Conservation (phyloP, 23 red algal species). For the Pyropia haitanensis region DNA sequence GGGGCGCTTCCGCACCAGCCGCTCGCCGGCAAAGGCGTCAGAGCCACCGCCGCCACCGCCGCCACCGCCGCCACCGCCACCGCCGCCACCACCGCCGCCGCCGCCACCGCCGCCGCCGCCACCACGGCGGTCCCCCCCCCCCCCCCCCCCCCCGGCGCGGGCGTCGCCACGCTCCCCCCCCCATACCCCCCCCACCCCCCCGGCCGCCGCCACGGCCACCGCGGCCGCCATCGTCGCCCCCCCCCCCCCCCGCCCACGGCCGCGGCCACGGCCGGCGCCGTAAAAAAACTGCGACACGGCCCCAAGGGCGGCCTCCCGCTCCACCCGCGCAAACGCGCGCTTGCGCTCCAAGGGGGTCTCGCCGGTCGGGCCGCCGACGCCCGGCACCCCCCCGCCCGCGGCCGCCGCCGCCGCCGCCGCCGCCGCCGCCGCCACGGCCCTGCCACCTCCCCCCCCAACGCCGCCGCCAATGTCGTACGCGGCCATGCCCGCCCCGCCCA, state of each 20-base stretch:
- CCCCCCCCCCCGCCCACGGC: background rate
- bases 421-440: too few species aligned
- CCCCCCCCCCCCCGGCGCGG: background rate
- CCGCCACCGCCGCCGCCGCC: background rate
- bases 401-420: too few species aligned
- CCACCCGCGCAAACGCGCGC: too few species aligned
- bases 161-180: background rate
- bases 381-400: too few species aligned
- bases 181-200: background rate
- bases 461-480: too few species aligned
- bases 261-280: background rate
- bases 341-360: too few species aligned
- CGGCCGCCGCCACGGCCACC: too few species aligned
- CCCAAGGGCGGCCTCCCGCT: too few species aligned
- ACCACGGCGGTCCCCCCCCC: background rate
- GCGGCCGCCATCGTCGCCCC: background rate
- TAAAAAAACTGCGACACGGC: too few species aligned
- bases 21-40: background rate
- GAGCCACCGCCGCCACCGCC: background rate
- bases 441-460: too few species aligned
- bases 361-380: too few species aligned
- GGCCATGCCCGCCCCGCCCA: too few species aligned
- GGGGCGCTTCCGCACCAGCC: background rate
- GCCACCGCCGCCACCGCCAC: background rate
- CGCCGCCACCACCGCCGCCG: background rate